A percentile compares a stretch with the other conserved stretches of the same genome.
These are phyloP conservation scores for Microcos paniculata DNA, from an alignment of 345 rosid genomes.

Conservation along the genomic window DNA sequence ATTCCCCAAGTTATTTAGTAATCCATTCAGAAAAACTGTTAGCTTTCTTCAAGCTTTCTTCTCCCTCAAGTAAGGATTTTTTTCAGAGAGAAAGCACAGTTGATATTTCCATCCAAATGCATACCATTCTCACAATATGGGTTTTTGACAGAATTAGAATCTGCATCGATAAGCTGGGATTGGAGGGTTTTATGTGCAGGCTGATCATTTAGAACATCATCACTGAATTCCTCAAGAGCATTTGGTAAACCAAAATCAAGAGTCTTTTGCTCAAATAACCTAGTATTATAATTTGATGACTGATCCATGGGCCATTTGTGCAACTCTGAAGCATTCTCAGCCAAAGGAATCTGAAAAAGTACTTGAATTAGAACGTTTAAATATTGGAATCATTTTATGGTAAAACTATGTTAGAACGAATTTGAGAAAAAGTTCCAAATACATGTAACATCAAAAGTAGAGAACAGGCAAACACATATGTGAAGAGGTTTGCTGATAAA, in stretches of 20 bases:
- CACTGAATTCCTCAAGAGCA: slow-evolving; percentile 35
- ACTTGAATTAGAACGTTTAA: slow-evolving; percentile 19
- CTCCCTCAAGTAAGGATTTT: slow-evolving; percentile 52
- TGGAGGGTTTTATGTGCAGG: slow-evolving; percentile 30
- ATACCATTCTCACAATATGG: slow-evolving; percentile 41
- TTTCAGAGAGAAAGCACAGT: slow-evolving; percentile 36
- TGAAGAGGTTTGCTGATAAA: not conserved
- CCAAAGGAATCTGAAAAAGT: slow-evolving; percentile 41
- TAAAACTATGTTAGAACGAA: too few species aligned
- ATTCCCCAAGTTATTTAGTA: slow-evolving; percentile 73
- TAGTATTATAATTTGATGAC: slow-evolving; percentile 40
- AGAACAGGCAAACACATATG: not conserved
- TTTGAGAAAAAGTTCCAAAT: not conserved
- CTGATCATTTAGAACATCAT: slow-evolving; percentile 39
- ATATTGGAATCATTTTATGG: too few species aligned
- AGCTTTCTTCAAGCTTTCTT: slow-evolving; percentile 73
- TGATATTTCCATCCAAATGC: slow-evolving; percentile 46
- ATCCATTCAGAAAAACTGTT: slow-evolving; percentile 93
- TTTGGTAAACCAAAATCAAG: slow-evolving; percentile 25
- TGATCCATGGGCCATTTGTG: slow-evolving; percentile 38
- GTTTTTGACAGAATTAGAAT: slow-evolving; percentile 26
- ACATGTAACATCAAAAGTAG: slow-evolving; percentile 3
- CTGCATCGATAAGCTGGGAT: slow-evolving; percentile 31
- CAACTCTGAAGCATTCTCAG: slow-evolving; percentile 27
- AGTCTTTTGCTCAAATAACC: slow-evolving; percentile 51